These are phyloP conservation scores for Lindgomyces ingoldianus DNA, from an alignment of 495 filamentous ascomycete genomes.

Conservation along the genomic window DNA sequence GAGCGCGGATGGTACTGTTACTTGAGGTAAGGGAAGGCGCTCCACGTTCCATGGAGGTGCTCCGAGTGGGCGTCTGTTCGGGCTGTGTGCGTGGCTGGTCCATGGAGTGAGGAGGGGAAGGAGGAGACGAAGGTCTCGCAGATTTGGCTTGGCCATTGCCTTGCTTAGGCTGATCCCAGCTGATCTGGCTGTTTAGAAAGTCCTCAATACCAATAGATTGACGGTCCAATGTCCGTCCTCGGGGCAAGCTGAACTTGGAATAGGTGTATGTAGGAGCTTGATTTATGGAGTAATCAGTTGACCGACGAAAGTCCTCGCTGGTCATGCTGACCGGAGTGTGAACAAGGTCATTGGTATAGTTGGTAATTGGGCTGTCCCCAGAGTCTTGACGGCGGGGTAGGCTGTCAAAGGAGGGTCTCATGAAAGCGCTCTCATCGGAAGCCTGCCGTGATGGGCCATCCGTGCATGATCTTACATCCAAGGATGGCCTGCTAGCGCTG, in stretches of 20 bases:
- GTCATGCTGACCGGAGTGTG: slow-evolving; percentile 66
- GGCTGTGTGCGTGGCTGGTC: slow-evolving; percentile 34
- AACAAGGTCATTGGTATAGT: slow-evolving; percentile 59
- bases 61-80: neutral
- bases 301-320: slow-evolving; percentile 59
- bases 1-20: slow-evolving; percentile 55
- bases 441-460: slow-evolving; percentile 60
- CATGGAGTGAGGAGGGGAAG: slow-evolving; percentile 36
- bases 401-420: slow-evolving; percentile 50
- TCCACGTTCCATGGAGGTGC: slow-evolving; percentile 42
- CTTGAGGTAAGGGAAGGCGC: slow-evolving; percentile 55
- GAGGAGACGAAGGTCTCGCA: slow-evolving; percentile 41
- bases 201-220: slow-evolving; percentile 65
- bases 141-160: slow-evolving; percentile 44
- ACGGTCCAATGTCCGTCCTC: slow-evolving; percentile 73
- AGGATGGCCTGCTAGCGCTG: slow-evolving; percentile 52
- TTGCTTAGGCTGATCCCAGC: slow-evolving; percentile 56
- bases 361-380: slow-evolving; percentile 43
- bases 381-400: slow-evolving; percentile 48
- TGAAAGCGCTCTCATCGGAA: slow-evolving; percentile 58
- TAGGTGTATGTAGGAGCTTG: slow-evolving; percentile 76
- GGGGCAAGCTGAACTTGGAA: slow-evolving; percentile 77
- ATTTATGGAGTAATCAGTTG: slow-evolving; percentile 36
- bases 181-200: slow-evolving; percentile 58
- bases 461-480: slow-evolving; percentile 55